Conservation (phyloP, 2,329 filamentous ascomycete species). For the Xylaria sp. region DNA sequence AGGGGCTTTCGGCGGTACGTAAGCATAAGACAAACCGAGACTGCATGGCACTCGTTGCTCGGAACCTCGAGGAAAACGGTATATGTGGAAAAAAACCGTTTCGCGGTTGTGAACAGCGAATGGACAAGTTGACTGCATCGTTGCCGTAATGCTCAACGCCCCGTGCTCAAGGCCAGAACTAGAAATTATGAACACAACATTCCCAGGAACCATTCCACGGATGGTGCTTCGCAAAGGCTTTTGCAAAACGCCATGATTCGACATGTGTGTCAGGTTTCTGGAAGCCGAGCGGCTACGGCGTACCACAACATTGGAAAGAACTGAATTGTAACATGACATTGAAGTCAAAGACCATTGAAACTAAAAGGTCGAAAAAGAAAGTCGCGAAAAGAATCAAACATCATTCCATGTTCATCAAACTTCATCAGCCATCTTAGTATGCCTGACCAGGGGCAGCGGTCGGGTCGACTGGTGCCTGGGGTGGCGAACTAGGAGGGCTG, state of each 20-base stretch:
- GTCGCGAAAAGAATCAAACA: constrained; percentile 31
- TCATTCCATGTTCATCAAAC: constrained; percentile 30
- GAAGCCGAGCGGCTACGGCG: constrained; percentile 14
- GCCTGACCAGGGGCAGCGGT: constrained; percentile 55
- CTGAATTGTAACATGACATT: constrained; percentile 15
- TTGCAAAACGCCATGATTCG: constrained; percentile 9
- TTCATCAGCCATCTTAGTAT: constrained; percentile 34
- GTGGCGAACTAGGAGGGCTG: constrained; percentile 30
- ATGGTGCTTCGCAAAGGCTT: constrained; percentile 10
- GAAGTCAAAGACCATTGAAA: constrained; percentile 20
- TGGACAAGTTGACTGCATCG: constrained; percentile 3
- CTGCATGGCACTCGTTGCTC: constrained; percentile 1
- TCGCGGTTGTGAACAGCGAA: constrained; percentile 4
- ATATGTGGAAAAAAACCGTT: not conserved
- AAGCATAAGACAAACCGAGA: constrained; percentile 9
- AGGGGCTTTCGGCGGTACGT: constrained; percentile 9
- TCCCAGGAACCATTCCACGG: constrained; percentile 22
- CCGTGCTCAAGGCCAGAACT: constrained; percentile 15
- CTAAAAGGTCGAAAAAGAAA: constrained; percentile 31
- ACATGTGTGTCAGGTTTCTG: constrained; percentile 4
- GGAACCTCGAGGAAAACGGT: constrained; percentile 6
- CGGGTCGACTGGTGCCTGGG: constrained; percentile 42
- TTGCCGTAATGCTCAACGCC: constrained; percentile 1
- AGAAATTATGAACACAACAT: constrained; percentile 33
- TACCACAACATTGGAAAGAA: constrained; percentile 17